Evolutionary conservation across 1,284 basidiomycete genomes (phyloP), one percentile per base, ranked within the genome.

Genomic region (Ustilago lituana): DNA sequence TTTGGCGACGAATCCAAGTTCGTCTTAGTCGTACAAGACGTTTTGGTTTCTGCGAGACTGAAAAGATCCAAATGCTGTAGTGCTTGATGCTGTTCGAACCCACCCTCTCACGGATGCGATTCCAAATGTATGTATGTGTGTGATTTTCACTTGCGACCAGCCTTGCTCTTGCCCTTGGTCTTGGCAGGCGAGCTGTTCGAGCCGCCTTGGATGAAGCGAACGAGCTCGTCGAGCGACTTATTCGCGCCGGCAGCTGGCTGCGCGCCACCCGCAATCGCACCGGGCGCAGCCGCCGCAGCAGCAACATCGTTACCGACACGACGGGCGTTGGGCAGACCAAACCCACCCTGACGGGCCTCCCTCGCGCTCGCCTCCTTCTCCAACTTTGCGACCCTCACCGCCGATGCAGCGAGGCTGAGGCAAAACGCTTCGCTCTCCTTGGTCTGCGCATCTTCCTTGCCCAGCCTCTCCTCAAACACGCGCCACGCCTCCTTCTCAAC

Each of bases 381-480:
- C 46, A 75, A 20, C 68, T 78, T 76, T 24, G 80, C 80, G 24
- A 75, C 51, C 11, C 76, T 59, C 32, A 81, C 77, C n/a, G 79
- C 80, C 26, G 67, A 70, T 9, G 78, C 62, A 4, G 79, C 67
- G n/a, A 82, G 63, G 43, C 65, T 72, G 38, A 56, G 52, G 45
- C 79, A 76, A 70, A 80, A 80, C n/a, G 62, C 52, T 19, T 78
- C 73, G 38, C 71, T 72, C 65, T 81, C 79, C 56, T 78, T 71
- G 20, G 80, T 81, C 41, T 77, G 75, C 9, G 72, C 64, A 47
- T 82, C 79, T 1, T 81, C 80, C 66, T 77, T 77, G 45, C 80
- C 80, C 24, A 81, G 64, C 17, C 75, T 55, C 24, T 52, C 71
- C 36, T 79, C 75, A 53, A 82, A 81, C 37, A 82, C 68, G 14